Base-by-base conservation (phyloP, 2,329 filamentous ascomycete species). In the Alternaria consortialis region DNA sequence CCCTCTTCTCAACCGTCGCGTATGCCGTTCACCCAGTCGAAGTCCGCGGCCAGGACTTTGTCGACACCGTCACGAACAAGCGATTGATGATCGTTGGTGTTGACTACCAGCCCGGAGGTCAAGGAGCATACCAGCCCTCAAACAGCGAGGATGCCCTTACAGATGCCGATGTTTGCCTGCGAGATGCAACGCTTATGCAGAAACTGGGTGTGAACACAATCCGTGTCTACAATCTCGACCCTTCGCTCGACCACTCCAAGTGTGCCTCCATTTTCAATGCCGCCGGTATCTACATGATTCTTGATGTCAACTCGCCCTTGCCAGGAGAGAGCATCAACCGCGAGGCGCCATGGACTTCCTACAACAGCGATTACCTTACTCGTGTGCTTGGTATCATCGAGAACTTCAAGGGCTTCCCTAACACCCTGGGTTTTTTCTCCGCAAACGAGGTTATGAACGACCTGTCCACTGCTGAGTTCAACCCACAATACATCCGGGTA, bases 401-500 rank as follows among this genome's bases (percentile, higher is more conserved):
- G 75, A 86, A 85, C 6, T 90, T 91, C 83, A 89, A 89, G 75
- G 77, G 82, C 68, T 90, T 87, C 77, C 86, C 87, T 58, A 90
- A 91, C 77, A 84, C 85, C 2, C 80, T 90, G 27, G 88, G 84
- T 39, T 90, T 90, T 82, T 89, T 91, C 74, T 83, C 86, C 29
- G 88, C 86, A 36, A 91, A 91, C 72, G 88, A 90, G 76, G 85
- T 90, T 51, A 89, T 90, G 80, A 89, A 90, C 69, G 84, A 89
- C 71, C 74, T 87, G 36, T 57, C 63, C 11, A 86, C 84, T 48
- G 80, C 81, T 31, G 73, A 84, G 64, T 72, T 79, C 52, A 86
- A 85, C 53, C 87, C 87, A 15, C 82, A 82, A 44, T 88, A 89
- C 75, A 84, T 89, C 64, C 79, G 85, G 56, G 82, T 84, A 74